phyloP scores from a whole-genome alignment of 192 early-diverging fungal genomes.

The Gryganskiella cystojenkinii region DNA sequence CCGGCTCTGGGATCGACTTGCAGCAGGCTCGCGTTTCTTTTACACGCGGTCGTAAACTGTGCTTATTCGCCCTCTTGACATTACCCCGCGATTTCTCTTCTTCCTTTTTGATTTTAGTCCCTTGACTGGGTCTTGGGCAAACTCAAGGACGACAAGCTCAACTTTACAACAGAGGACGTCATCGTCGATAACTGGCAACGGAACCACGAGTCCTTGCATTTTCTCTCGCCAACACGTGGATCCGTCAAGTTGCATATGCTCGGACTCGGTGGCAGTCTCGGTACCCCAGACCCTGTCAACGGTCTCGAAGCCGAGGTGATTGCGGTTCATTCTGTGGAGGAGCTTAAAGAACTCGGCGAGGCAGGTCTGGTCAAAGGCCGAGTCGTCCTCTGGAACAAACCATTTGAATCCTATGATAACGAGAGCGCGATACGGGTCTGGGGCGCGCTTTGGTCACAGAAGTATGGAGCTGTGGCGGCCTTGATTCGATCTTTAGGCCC shows the following conservation, averaged over 20 bases:
- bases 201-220: constrained; percentile 56
- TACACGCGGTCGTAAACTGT: neutral
- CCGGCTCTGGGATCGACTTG: too few species aligned
- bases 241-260: constrained; percentile 55
- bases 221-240: constrained; percentile 54
- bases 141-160: constrained; percentile 46
- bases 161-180: constrained; percentile 64
- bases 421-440: constrained; percentile 3
- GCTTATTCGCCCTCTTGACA: neutral
- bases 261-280: constrained; percentile 59
- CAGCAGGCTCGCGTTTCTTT: neutral
- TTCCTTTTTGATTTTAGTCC: constrained; percentile 8
- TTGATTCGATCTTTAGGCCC: constrained; percentile 60
- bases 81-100: neutral
- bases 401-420: constrained; percentile 29
- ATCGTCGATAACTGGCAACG: constrained; percentile 61
- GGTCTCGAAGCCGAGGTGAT: constrained; percentile 57
- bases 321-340: constrained; percentile 61
- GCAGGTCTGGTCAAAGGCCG: constrained; percentile 51
- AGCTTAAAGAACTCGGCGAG: constrained; percentile 55
- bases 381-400: constrained; percentile 61
- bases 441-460: constrained; percentile 38
- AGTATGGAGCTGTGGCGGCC: constrained; percentile 61
- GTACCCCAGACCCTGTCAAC: constrained; percentile 47
- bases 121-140: constrained; percentile 62